phyloP scores from a whole-genome alignment of 2,329 filamentous ascomycete species.

The Alternaria arborescens region DNA sequence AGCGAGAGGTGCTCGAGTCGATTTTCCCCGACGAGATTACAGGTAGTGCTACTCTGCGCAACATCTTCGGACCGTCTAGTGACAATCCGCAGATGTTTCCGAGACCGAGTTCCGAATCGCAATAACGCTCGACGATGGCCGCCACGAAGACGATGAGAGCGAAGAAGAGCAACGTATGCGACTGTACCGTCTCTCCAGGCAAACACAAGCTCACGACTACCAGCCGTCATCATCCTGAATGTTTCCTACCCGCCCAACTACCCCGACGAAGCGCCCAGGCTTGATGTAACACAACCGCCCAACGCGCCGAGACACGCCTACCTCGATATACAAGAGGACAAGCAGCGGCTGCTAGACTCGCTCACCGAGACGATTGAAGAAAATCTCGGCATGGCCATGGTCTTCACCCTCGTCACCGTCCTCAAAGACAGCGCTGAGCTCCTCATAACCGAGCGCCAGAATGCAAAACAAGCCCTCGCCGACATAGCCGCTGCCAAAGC shows the following conservation, averaged over 20 bases:
- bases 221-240: slow-evolving; percentile 77
- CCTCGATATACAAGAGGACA: slow-evolving; percentile 84
- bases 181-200: neutral
- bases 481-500: slow-evolving; percentile 67
- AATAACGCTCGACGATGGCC: slow-evolving; percentile 79
- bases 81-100: slow-evolving; percentile 74
- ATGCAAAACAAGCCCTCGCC: slow-evolving; percentile 64
- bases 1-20: slow-evolving; percentile 96
- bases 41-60: slow-evolving; percentile 61
- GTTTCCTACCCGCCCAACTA: slow-evolving; percentile 91
- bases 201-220: slow-evolving; percentile 5
- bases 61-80: slow-evolving; percentile 11
- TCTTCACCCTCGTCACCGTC: slow-evolving; percentile 87
- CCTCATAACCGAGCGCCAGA: slow-evolving; percentile 77
- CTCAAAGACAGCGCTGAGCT: slow-evolving; percentile 92
- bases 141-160: slow-evolving; percentile 61
- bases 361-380: slow-evolving; percentile 83
- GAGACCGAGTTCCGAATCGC: slow-evolving; percentile 88
- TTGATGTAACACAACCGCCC: slow-evolving; percentile 79
- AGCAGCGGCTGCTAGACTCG: slow-evolving; percentile 73
- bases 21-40: slow-evolving; percentile 98
- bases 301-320: slow-evolving; percentile 74
- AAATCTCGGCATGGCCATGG: slow-evolving; percentile 96
- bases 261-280: slow-evolving; percentile 82
- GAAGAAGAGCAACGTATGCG: slow-evolving; percentile 63